phyloP scores from a whole-genome alignment of 2,329 filamentous ascomycete species.

The Penicillium sp. region DNA sequence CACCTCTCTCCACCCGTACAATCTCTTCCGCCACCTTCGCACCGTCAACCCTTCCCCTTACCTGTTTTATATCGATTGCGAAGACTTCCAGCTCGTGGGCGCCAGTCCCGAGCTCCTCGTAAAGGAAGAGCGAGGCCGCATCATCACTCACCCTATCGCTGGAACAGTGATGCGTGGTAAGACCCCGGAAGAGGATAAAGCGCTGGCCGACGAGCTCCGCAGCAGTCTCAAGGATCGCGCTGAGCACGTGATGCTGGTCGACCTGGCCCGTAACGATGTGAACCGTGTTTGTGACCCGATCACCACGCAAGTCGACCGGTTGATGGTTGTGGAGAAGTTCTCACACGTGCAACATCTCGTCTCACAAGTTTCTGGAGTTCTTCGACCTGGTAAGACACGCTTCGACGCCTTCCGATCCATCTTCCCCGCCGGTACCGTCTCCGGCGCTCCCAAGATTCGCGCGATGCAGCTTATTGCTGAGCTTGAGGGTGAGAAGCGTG shows the following conservation, averaged over 20 bases:
- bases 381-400: conserved; percentile 77
- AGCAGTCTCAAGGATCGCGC: conserved; percentile 85
- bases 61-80: conserved; percentile 91
- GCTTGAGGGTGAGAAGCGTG: conserved; percentile 88
- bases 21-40: conserved; percentile 92
- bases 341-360: conserved; percentile 97
- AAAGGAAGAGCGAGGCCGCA: conserved; percentile 79
- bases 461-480: conserved; percentile 98
- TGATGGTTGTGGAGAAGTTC: conserved; percentile 94
- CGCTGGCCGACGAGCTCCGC: conserved; percentile 72
- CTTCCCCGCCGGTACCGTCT: conserved; percentile 94
- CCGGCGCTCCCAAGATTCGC: conserved; percentile 89
- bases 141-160: conserved; percentile 96
- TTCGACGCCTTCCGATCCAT: conserved; percentile 97
- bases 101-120: conserved; percentile 93
- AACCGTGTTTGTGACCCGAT: conserved; percentile 92
- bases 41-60: conserved; percentile 98
- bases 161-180: conserved; percentile 88
- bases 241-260: conserved; percentile 97
- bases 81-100: conserved; percentile 90
- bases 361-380: conserved; percentile 88
- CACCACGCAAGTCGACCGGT: conserved; percentile 82
- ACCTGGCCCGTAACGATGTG: conserved; percentile 92
- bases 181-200: conserved; percentile 76
- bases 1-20: conserved; percentile 91